Conservation (phyloP, 352 stramenopile genomes). For the Phytophthora nicotianae region DNA sequence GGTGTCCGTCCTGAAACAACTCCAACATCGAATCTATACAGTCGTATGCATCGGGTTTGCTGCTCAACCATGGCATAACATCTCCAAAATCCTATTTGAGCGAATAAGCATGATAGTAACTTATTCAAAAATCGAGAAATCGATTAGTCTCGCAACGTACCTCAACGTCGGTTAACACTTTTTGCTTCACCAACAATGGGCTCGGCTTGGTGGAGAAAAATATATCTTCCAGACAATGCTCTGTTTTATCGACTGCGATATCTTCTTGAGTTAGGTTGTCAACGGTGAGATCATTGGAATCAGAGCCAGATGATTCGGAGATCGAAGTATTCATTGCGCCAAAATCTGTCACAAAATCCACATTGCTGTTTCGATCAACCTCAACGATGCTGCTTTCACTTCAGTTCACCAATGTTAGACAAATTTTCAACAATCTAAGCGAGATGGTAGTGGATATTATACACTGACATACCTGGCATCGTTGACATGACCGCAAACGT, state of each 20-base stretch:
- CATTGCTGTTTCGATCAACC: background rate
- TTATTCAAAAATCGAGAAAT: background rate
- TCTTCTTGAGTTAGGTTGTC: background rate
- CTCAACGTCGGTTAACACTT: slow-evolving; percentile 4
- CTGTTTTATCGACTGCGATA: background rate
- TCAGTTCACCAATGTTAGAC: background rate
- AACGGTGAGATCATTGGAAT: background rate
- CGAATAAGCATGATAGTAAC: background rate
- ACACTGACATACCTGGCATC: slow-evolving; percentile 16
- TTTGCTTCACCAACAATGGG: background rate
- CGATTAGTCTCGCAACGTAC: slow-evolving; percentile 6
- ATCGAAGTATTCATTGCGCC: background rate
- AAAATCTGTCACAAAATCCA: background rate
- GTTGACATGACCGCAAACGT: slow-evolving; percentile 15
- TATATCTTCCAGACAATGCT: slow-evolving; percentile 22
- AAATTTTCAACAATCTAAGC: too few species aligned
- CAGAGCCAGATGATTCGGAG: background rate
- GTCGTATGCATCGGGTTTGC: slow-evolving; percentile 38
- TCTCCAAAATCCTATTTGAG: background rate
- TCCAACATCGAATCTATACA: slow-evolving; percentile 23
- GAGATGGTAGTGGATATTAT: too few species aligned
- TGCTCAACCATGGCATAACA: slow-evolving; percentile 36
- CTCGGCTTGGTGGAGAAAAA: slow-evolving; percentile 27
- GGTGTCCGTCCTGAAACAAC: slow-evolving; percentile 14
- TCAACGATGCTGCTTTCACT: background rate